Percentiles rank a stretch among this genome's conserved stretches.
These are phyloP conservation scores for Tilletia horrida DNA, from an alignment of 1,284 basidiomycete genomes.

Conservation along the genomic window DNA sequence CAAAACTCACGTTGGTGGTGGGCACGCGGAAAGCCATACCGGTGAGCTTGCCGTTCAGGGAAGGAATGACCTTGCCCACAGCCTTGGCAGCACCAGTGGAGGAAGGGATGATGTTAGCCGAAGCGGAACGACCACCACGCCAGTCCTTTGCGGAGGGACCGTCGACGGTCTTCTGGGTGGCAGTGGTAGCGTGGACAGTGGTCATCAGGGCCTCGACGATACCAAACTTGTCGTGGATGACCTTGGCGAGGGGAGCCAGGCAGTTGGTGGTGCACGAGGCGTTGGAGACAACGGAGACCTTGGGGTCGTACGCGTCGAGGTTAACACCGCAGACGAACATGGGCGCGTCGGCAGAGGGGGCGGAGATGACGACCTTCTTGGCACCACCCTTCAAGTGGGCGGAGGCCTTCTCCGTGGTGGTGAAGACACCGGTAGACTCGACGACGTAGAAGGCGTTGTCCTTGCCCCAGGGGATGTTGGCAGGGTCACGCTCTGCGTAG, in stretches of 20 bases:
- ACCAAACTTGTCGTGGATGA: slow-evolving; percentile 78
- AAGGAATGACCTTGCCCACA: slow-evolving; percentile 97
- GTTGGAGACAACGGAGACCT: slow-evolving; percentile 89
- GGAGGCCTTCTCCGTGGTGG: slow-evolving; percentile 80
- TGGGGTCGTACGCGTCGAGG: slow-evolving; percentile 86
- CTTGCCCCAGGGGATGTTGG: slow-evolving; percentile 77
- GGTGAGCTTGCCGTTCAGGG: slow-evolving; percentile 89
- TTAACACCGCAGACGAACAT: slow-evolving; percentile 87
- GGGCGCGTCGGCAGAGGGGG: slow-evolving; percentile 94
- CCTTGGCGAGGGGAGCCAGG: slow-evolving; percentile 95
- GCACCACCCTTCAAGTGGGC: slow-evolving; percentile 97
- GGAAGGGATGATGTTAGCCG: slow-evolving; percentile 98
- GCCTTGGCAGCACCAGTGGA: slow-evolving; percentile 98
- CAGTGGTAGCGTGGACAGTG: slow-evolving; percentile 79
- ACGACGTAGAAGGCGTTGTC: slow-evolving; percentile 88
- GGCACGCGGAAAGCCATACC: slow-evolving; percentile 98
- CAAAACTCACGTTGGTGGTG: slow-evolving; percentile 73
- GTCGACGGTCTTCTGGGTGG: slow-evolving; percentile 99
- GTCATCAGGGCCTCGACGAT: slow-evolving; percentile 75
- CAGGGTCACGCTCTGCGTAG: slow-evolving; percentile 79
- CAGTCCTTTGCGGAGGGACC: slow-evolving; percentile 68
- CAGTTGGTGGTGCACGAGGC: slow-evolving; percentile 98
- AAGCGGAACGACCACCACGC: slow-evolving; percentile 88
- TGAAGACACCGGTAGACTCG: slow-evolving; percentile 99
- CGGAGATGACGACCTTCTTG: slow-evolving; percentile 99